A percentile compares a stretch with the other conserved stretches of the same genome.
Evolutionary conservation across 495 filamentous ascomycete genomes (phyloP).

Genomic region (Penicillium fimorum): DNA sequence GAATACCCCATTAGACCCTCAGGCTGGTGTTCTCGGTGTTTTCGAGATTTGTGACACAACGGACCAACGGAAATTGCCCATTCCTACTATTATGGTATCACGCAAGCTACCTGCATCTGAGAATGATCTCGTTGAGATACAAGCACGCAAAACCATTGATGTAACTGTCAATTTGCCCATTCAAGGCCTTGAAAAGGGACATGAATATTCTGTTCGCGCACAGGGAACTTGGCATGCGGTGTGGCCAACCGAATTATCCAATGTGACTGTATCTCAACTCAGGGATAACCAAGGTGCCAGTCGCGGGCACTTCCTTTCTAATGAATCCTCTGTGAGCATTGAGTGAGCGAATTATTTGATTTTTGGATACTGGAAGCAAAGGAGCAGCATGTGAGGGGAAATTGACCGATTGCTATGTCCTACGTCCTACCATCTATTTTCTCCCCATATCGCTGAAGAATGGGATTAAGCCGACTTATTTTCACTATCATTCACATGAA

Average conservation of each 20-base stretch:
- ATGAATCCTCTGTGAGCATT: slow-evolving; percentile 16
- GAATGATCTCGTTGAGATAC: slow-evolving; percentile 45
- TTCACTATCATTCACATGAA: background rate
- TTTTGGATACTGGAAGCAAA: background rate
- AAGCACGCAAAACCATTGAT: slow-evolving; percentile 21
- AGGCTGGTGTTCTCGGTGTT: slow-evolving; percentile 46
- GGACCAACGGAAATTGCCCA: slow-evolving; percentile 28
- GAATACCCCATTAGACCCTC: slow-evolving; percentile 49
- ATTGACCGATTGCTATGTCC: background rate
- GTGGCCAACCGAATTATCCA: slow-evolving; percentile 23
- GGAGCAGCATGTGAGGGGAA: background rate
- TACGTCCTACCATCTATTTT: background rate
- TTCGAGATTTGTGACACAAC: slow-evolving; percentile 41
- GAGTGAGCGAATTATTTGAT: slow-evolving; percentile 6
- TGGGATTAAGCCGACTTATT: too few relatives aligned
- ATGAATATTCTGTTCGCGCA: slow-evolving; percentile 29
- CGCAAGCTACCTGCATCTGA: slow-evolving; percentile 43
- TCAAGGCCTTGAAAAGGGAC: slow-evolving; percentile 20
- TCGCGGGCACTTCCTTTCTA: slow-evolving; percentile 26
- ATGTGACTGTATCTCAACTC: slow-evolving; percentile 25
- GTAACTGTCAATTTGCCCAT: slow-evolving; percentile 17
- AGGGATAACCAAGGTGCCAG: slow-evolving; percentile 14
- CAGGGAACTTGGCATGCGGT: slow-evolving; percentile 35
- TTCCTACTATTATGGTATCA: slow-evolving; percentile 44
- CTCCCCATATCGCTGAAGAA: background rate